These are phyloP conservation scores for Dipodascus geniculatus DNA, from an alignment of 805 yeast species.

Conservation along the genomic window DNA sequence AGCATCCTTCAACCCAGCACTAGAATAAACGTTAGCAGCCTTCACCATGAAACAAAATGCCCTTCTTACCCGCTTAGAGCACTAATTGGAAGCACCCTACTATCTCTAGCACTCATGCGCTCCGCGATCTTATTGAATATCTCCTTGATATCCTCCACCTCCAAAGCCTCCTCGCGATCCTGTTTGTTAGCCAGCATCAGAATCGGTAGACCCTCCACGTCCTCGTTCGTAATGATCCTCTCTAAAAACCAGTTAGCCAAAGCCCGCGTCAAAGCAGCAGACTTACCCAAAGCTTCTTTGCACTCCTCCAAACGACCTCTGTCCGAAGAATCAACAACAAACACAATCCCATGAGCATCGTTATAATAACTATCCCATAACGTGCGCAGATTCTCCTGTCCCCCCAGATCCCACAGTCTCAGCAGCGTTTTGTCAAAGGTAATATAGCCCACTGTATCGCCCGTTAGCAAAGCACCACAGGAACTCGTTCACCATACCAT, in stretches of 20 bases:
- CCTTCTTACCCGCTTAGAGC: conserved; percentile 43
- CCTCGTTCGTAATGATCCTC: conserved; percentile 44
- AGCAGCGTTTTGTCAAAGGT: conserved; percentile 31
- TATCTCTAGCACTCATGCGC: conserved; percentile 80
- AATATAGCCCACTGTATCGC: conserved; percentile 30
- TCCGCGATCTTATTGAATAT: conserved; percentile 73
- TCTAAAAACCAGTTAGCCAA: conserved; percentile 34
- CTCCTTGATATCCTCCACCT: conserved; percentile 71
- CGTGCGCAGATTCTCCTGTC: conserved; percentile 72
- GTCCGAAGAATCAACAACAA: conserved; percentile 88
- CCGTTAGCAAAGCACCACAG: conserved; percentile 11
- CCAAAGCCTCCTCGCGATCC: conserved; percentile 60
- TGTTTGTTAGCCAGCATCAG: conserved; percentile 94
- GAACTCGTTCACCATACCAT: conserved; percentile 28
- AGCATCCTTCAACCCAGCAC: conserved; percentile 72
- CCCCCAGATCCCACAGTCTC: conserved; percentile 95
- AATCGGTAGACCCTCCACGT: conserved; percentile 70
- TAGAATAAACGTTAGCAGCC: conserved; percentile 24
- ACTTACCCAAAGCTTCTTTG: conserved; percentile 7
- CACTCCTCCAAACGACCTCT: conserved; percentile 75
- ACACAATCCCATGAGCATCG: conserved; percentile 83
- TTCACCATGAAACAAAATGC: conserved; percentile 15
- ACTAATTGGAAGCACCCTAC: conserved; percentile 79
- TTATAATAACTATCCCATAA: conserved; percentile 83
- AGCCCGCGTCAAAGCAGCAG: not conserved